These are phyloP conservation scores for Leccinum boreale DNA, from an alignment of 768 basidiomycete genomes.

Conservation along the genomic window DNA sequence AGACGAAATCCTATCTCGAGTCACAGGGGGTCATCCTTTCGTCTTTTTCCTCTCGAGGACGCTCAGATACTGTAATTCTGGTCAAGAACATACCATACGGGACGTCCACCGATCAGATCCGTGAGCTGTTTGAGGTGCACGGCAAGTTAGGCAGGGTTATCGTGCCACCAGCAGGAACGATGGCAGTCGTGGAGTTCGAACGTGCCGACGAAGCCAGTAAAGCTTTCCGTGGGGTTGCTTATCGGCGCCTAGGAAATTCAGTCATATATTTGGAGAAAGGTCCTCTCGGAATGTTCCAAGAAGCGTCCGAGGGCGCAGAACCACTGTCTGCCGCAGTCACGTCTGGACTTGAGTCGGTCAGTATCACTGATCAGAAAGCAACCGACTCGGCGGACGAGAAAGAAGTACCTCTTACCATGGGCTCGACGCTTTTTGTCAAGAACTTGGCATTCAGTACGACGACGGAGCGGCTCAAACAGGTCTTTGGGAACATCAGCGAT, in stretches of 20 bases:
- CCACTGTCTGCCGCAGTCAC: slow-evolving; percentile 9
- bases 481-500: slow-evolving; percentile 72
- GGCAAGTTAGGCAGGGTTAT: slow-evolving; percentile 70
- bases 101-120: slow-evolving; percentile 71
- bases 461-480: slow-evolving; percentile 55
- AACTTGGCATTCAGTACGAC: slow-evolving; percentile 88
- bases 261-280: slow-evolving; percentile 93
- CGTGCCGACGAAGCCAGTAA: slow-evolving; percentile 64
- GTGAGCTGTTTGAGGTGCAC: slow-evolving; percentile 72
- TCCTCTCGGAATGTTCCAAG: slow-evolving; percentile 76
- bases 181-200: slow-evolving; percentile 89
- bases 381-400: slow-evolving; percentile 35
- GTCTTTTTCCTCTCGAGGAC: slow-evolving; percentile 48
- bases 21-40: slow-evolving; percentile 65
- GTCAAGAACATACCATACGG: slow-evolving; percentile 98
- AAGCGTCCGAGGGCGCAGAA: slow-evolving; percentile 29
- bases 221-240: slow-evolving; percentile 81
- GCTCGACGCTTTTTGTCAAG: slow-evolving; percentile 90
- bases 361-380: slow-evolving; percentile 42
- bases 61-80: slow-evolving; percentile 80
- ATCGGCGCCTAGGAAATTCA: slow-evolving; percentile 84
- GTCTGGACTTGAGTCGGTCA: slow-evolving; percentile 32
- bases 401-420: slow-evolving; percentile 47
- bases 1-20: slow-evolving; percentile 90
- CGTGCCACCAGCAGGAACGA: slow-evolving; percentile 88